A percentile compares a stretch with the other conserved stretches of the same genome.
phyloP scores from a whole-genome alignment of 2,329 filamentous ascomycete species.

The Colletotrichum coccodes region DNA sequence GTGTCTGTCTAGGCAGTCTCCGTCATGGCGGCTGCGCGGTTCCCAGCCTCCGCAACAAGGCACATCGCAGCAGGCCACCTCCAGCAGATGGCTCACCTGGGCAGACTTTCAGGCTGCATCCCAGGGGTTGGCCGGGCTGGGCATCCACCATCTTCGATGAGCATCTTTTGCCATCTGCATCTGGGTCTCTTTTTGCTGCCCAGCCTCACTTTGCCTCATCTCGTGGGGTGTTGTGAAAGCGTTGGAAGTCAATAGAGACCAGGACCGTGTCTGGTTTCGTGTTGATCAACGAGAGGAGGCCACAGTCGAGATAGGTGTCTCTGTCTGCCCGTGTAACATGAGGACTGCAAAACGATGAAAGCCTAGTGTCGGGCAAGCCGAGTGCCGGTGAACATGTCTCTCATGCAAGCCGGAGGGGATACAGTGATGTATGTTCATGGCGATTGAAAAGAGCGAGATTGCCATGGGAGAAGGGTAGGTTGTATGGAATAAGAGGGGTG shows the following conservation, averaged over 20 bases:
- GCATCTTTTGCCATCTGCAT: constrained; percentile 12
- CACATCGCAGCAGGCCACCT: constrained; percentile 19
- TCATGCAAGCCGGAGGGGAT: constrained; percentile 2
- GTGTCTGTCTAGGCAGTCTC: not conserved
- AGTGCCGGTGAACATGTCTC: not conserved
- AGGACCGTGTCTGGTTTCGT: not conserved
- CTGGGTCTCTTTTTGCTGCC: not conserved
- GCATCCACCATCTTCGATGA: constrained; percentile 17
- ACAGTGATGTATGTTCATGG: not conserved
- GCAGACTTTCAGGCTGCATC: constrained; percentile 25
- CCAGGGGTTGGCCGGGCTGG: constrained; percentile 17
- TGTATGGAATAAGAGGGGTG: not conserved
- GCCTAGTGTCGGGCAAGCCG: not conserved
- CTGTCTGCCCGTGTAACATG: not conserved
- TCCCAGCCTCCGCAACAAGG: constrained; percentile 21
- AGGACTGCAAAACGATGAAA: not conserved
- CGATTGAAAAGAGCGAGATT: not conserved
- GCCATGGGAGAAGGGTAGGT: not conserved
- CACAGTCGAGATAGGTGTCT: not conserved
- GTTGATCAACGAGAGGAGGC: not conserved
- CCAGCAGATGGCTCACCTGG: constrained; percentile 14
- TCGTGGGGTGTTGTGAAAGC: not conserved
- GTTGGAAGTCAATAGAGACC: not conserved
- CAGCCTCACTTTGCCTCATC: constrained; percentile 7
- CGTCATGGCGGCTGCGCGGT: constrained; percentile 25